Conservation (phyloP, 768 basidiomycete species). For the Suillus alpinus region DNA sequence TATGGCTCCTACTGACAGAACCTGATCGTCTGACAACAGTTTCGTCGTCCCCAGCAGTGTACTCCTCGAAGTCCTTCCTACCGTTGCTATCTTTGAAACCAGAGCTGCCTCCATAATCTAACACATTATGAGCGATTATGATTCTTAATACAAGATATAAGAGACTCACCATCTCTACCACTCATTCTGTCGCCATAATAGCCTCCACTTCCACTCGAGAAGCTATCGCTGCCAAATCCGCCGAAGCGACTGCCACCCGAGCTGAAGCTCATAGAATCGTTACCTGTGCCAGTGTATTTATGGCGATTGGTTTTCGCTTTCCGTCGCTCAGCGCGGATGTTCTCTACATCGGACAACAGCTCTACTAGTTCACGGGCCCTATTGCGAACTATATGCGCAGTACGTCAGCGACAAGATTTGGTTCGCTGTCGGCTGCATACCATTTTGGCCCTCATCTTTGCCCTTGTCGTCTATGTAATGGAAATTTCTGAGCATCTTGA, state of each 20-base stretch:
- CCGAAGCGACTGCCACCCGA: slow-evolving; percentile 61
- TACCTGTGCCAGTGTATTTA: slow-evolving; percentile 89
- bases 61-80: slow-evolving; percentile 80
- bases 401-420: neutral
- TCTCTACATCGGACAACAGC: slow-evolving; percentile 86
- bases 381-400: slow-evolving; percentile 72
- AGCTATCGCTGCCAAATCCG: slow-evolving; percentile 64
- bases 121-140: slow-evolving; percentile 15
- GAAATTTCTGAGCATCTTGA: slow-evolving; percentile 97
- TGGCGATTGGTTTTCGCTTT: slow-evolving; percentile 89
- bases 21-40: slow-evolving; percentile 37
- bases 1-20: slow-evolving; percentile 34
- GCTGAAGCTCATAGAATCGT: slow-evolving; percentile 69
- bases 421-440: slow-evolving; percentile 37
- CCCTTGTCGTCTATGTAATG: slow-evolving; percentile 99
- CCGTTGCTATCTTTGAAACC: slow-evolving; percentile 60
- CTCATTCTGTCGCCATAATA: slow-evolving; percentile 45
- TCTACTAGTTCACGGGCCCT: slow-evolving; percentile 92
- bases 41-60: slow-evolving; percentile 97
- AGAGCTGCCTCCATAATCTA: slow-evolving; percentile 42
- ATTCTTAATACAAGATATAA: slow-evolving; percentile 8
- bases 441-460: slow-evolving; percentile 97
- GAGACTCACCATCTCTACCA: slow-evolving; percentile 35
- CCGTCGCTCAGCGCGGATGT: slow-evolving; percentile 82
- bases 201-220: slow-evolving; percentile 30